Percentiles rank a stretch among this genome's conserved stretches.
These are phyloP conservation scores for Ustilago trichophora DNA, from an alignment of 1,284 basidiomycete species.

Conservation along the genomic window DNA sequence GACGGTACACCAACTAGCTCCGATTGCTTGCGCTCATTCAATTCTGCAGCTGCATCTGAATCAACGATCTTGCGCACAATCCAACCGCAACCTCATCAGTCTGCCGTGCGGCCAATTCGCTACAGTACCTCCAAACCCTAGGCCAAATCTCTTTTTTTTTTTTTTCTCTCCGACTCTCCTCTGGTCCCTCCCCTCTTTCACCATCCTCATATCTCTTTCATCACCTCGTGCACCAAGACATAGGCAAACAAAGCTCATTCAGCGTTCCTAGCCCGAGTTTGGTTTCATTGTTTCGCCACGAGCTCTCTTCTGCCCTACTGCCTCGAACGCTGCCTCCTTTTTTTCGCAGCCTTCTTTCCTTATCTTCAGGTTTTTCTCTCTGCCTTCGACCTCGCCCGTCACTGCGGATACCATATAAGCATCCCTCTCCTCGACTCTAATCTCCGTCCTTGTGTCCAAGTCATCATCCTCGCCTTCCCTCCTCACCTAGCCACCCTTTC, in stretches of 20 bases:
- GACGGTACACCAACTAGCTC: conserved; percentile 3
- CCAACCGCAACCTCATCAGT: conserved; percentile 22
- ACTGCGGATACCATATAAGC: conserved; percentile 1
- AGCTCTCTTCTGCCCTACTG: background rate
- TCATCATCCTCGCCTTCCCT: background rate
- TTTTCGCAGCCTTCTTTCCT: background rate
- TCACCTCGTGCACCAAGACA: too few relatives aligned
- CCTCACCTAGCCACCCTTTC: background rate
- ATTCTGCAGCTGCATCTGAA: background rate
- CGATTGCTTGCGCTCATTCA: background rate
- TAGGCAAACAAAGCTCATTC: background rate
- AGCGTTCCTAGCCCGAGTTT: conserved; percentile 7
- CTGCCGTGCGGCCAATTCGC: conserved; percentile 12
- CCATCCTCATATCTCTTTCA: background rate
- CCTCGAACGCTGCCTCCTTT: too few relatives aligned
- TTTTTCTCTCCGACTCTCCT: background rate
- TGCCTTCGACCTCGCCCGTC: background rate
- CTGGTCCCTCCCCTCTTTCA: background rate
- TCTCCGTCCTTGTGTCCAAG: background rate
- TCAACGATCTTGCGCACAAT: background rate
- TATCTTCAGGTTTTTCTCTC: background rate
- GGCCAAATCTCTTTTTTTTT: background rate
- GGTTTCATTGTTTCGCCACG: background rate
- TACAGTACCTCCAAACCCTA: background rate
- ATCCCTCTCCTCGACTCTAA: background rate